Evolutionary conservation across 1,139 yeast species (phyloP).

Genomic region (Taphrina confusa): DNA sequence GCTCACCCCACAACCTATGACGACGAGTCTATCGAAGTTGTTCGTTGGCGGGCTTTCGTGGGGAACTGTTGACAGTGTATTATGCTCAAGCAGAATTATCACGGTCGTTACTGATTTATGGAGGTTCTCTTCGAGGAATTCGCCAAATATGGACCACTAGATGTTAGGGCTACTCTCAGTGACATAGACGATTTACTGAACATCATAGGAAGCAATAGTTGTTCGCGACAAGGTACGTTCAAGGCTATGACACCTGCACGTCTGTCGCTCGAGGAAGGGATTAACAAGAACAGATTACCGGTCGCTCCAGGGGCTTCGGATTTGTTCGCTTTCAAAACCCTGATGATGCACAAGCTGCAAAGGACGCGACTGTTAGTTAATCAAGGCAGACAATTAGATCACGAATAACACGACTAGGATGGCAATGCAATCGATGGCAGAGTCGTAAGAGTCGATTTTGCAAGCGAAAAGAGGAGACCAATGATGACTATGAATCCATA

Average conservation of each 20-base stretch:
- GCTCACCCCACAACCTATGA: conserved; percentile 5
- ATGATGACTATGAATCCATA: conserved; percentile 19
- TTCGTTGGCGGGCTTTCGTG: conserved; percentile 33
- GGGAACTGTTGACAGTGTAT: conserved; percentile 28
- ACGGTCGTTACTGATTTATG: background rate
- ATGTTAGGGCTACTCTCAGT: conserved; percentile 2
- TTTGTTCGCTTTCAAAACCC: conserved; percentile 97
- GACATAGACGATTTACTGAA: background rate
- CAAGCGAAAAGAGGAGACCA: conserved; percentile 24
- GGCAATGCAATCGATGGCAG: conserved; percentile 31
- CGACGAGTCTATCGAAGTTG: conserved; percentile 26
- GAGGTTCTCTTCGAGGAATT: conserved; percentile 27
- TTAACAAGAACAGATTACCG: conserved; percentile 48
- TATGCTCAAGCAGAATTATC: background rate
- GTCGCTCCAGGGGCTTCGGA: conserved; percentile 97
- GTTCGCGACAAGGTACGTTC: conserved; percentile 18
- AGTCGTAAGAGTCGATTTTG: conserved; percentile 32
- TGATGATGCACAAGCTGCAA: conserved; percentile 97
- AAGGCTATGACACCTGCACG: background rate
- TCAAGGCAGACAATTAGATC: background rate
- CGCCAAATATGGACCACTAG: conserved; percentile 30
- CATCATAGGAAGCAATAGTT: conserved; percentile 13
- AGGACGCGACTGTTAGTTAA: conserved; percentile 22
- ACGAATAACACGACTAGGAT: conserved; percentile 2
- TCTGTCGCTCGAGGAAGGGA: background rate